These are phyloP conservation scores for Aureobasidium sp. DNA, from an alignment of 2,329 filamentous ascomycete genomes.

Conservation along the genomic window DNA sequence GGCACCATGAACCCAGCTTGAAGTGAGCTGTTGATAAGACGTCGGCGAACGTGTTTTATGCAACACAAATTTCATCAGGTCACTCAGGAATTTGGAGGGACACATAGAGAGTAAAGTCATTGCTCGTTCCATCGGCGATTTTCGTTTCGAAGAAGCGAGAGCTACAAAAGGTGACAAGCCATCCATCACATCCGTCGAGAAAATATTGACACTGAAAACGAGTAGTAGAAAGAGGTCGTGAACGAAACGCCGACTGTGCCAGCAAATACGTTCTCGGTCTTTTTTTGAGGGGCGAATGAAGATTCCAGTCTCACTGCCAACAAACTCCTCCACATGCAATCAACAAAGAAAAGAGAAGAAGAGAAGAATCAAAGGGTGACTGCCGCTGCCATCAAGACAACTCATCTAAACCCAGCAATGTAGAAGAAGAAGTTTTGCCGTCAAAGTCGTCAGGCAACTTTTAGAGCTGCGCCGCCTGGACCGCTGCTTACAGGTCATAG, in stretches of 20 bases:
- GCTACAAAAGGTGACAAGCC: conserved; percentile 6
- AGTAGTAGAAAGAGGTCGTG: conserved; percentile 8
- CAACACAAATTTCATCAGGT: too few species aligned
- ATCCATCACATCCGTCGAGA: conserved; percentile 3
- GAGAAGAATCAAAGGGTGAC: not conserved
- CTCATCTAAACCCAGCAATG: conserved; percentile 1
- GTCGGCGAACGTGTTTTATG: too few species aligned
- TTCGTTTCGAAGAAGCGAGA: conserved; percentile 7
- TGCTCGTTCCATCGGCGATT: conserved; percentile 12
- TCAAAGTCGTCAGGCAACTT: conserved; percentile 9
- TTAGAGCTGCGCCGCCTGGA: conserved; percentile 1
- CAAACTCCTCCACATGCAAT: conserved; percentile 11
- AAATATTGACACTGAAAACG: conserved; percentile 13
- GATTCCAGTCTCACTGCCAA: conserved; percentile 13
- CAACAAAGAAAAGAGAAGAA: conserved; percentile 1
- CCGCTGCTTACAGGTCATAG: conserved; percentile 11
- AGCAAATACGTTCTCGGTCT: not conserved
- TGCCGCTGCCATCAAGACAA: conserved; percentile 10
- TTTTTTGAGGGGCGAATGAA: not conserved
- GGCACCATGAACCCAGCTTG: not conserved
- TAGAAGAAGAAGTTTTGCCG: conserved; percentile 9
- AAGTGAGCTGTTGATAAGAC: not conserved
- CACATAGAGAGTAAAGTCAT: not conserved
- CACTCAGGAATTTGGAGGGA: too few species aligned
- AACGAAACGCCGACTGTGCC: not conserved